Conservation (phyloP, 1,139 yeast genomes). For the Sporopachydermia cereana region DNA sequence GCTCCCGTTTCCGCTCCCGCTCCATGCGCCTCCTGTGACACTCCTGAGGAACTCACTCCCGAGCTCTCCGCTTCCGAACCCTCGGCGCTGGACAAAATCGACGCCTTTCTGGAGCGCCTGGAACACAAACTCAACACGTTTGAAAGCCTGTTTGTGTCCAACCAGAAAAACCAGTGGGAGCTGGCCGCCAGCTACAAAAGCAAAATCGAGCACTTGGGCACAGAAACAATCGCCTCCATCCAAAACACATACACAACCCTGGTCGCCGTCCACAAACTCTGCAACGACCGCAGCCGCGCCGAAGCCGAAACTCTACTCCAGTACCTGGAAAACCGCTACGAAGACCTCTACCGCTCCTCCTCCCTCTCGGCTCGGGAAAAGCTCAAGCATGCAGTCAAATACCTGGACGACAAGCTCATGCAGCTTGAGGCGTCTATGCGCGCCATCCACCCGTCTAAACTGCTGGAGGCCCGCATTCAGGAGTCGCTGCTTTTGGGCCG, state of each 20-base stretch:
- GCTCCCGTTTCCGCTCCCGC: too few species aligned
- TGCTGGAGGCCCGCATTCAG: conserved; percentile 16
- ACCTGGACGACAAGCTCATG: background rate
- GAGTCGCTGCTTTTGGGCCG: conserved; percentile 35
- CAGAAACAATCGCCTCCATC: conserved; percentile 14
- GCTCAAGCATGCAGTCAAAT: background rate
- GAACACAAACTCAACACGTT: conserved; percentile 41
- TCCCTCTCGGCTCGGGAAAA: conserved; percentile 1
- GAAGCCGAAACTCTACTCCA: background rate
- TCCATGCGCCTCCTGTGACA: too few species aligned
- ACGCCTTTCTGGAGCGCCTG: conserved; percentile 39
- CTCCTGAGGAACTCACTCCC: conserved; percentile 18
- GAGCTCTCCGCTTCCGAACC: too few species aligned
- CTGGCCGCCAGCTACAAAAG: conserved; percentile 10
- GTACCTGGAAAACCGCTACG: conserved; percentile 7
- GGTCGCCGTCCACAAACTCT: conserved; percentile 14
- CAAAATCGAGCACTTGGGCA: conserved; percentile 9
- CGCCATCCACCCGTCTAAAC: background rate
- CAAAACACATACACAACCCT: conserved; percentile 22
- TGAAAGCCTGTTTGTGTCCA: conserved; percentile 37
- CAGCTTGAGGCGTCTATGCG: conserved; percentile 4
- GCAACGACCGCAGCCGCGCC: background rate
- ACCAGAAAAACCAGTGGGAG: conserved; percentile 12
- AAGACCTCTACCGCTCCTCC: conserved; percentile 6
- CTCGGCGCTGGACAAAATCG: conserved; percentile 38